Percentiles rank a stretch among this genome's conserved stretches.
phyloP scores from a whole-genome alignment of 192 early-diverging fungal species.

The Pilaira anomala region DNA sequence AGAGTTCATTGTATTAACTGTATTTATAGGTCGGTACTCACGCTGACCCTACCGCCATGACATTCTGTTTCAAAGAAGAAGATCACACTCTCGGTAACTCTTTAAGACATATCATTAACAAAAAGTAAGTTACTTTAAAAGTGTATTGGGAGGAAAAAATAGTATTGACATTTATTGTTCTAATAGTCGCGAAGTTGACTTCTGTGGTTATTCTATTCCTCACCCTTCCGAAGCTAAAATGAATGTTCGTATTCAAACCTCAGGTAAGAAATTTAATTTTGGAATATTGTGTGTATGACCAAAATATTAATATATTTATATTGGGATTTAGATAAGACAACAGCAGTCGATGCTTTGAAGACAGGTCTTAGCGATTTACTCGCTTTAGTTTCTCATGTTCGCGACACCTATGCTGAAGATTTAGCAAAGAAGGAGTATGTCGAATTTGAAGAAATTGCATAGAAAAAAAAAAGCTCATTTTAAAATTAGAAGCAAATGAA shows the following conservation, averaged over 20 bases:
- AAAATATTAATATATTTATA: background rate
- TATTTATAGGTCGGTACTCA: constrained; percentile 42
- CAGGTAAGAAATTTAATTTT: constrained; percentile 41
- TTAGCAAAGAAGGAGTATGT: constrained; percentile 58
- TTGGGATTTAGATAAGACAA: constrained; percentile 57
- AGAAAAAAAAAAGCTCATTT: background rate
- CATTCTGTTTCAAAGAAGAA: constrained; percentile 88
- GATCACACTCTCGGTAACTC: constrained; percentile 97
- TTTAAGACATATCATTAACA: constrained; percentile 90
- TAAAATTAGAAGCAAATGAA: too few species aligned
- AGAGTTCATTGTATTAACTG: too few species aligned
- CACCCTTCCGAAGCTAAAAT: constrained; percentile 94
- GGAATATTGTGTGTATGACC: background rate
- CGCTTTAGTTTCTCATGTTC: constrained; percentile 67
- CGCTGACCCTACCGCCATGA: constrained; percentile 73
- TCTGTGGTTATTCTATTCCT: constrained; percentile 95
- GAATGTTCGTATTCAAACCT: constrained; percentile 92
- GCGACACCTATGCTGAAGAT: constrained; percentile 57
- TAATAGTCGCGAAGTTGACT: constrained; percentile 76
- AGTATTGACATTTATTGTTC: constrained; percentile 3
- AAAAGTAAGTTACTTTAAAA: constrained; percentile 69
- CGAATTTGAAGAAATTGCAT: constrained; percentile 21
- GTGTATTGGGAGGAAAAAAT: background rate
- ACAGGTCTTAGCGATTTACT: constrained; percentile 86
- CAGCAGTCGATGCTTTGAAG: constrained; percentile 78